Percentiles rank a stretch among this genome's conserved stretches.
phyloP scores from a whole-genome alignment of 257 asterid species.

The Solanum arcanum region DNA sequence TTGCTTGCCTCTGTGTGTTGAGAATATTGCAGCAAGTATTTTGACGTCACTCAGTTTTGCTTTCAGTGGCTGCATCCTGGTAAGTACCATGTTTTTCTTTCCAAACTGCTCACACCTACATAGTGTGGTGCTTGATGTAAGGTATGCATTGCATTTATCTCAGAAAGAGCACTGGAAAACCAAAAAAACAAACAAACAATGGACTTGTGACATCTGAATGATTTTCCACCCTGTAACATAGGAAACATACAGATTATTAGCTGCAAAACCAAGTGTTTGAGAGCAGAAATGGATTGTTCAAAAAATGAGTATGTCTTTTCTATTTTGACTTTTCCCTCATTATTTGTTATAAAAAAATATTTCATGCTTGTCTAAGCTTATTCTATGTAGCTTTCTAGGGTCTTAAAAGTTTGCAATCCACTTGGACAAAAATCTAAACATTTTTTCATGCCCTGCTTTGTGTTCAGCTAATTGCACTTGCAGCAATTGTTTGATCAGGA shows the following conservation, averaged over 20 bases:
- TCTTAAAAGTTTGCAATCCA: neutral
- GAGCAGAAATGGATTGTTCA: neutral
- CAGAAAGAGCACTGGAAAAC: neutral
- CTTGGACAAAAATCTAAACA: neutral
- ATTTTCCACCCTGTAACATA: neutral
- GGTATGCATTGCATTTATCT: neutral
- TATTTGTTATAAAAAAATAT: neutral
- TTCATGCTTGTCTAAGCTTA: neutral
- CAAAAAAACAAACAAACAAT: neutral
- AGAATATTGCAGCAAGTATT: conserved; percentile 72
- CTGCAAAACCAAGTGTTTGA: neutral
- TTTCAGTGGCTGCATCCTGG: conserved; percentile 93
- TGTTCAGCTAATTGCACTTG: neutral
- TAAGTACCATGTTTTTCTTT: conserved; percentile 27
- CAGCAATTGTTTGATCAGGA: neutral
- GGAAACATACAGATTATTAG: neutral
- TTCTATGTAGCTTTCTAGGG: neutral
- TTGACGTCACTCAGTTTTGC: conserved; percentile 88
- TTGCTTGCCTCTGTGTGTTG: conserved; percentile 76
- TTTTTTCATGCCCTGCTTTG: neutral
- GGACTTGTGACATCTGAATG: neutral
- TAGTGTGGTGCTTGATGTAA: neutral
- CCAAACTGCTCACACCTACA: neutral
- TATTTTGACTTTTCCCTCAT: neutral
- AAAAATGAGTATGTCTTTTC: neutral